These are phyloP conservation scores for Russula lepida DNA, from an alignment of 768 basidiomycete genomes.

Conservation along the genomic window DNA sequence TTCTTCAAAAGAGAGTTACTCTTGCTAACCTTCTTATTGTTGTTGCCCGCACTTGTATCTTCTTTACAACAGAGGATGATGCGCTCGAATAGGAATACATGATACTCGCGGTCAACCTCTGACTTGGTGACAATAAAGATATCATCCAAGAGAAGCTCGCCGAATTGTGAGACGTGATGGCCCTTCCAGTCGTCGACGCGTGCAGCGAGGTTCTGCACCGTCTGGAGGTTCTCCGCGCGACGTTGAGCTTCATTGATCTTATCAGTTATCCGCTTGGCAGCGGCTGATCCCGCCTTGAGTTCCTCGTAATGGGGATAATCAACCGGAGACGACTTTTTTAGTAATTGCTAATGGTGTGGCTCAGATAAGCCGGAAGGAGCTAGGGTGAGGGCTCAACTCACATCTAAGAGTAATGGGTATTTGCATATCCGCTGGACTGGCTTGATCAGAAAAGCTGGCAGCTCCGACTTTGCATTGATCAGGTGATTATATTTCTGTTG, in stretches of 20 bases:
- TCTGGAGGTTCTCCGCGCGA: conserved; percentile 83
- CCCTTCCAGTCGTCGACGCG: conserved; percentile 99
- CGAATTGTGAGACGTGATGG: conserved; percentile 90
- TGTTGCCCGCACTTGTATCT: conserved; percentile 42
- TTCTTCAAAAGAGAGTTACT: conserved; percentile 88
- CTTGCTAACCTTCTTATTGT: conserved; percentile 61
- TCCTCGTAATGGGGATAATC: conserved; percentile 72
- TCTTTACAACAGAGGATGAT: conserved; percentile 99
- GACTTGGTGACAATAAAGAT: conserved; percentile 94
- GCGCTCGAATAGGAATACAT: conserved; percentile 97
- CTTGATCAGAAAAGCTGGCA: conserved; percentile 96
- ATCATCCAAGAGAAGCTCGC: conserved; percentile 89
- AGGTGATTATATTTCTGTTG: conserved; percentile 66
- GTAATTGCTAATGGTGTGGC: conserved; percentile 45
- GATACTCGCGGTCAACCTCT: conserved; percentile 94
- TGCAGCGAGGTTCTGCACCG: conserved; percentile 73
- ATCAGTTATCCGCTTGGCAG: conserved; percentile 89
- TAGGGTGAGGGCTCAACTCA: conserved; percentile 33
- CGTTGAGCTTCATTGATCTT: conserved; percentile 94
- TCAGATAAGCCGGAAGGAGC: conserved; percentile 5
- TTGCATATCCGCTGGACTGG: conserved; percentile 98
- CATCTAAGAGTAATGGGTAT: conserved; percentile 90
- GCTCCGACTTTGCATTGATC: conserved; percentile 85
- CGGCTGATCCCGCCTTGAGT: conserved; percentile 72
- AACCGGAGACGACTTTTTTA: conserved; percentile 56